These are phyloP conservation scores for Penicillium brasilianum DNA, from an alignment of 2,329 filamentous ascomycete genomes.

Conservation along the genomic window DNA sequence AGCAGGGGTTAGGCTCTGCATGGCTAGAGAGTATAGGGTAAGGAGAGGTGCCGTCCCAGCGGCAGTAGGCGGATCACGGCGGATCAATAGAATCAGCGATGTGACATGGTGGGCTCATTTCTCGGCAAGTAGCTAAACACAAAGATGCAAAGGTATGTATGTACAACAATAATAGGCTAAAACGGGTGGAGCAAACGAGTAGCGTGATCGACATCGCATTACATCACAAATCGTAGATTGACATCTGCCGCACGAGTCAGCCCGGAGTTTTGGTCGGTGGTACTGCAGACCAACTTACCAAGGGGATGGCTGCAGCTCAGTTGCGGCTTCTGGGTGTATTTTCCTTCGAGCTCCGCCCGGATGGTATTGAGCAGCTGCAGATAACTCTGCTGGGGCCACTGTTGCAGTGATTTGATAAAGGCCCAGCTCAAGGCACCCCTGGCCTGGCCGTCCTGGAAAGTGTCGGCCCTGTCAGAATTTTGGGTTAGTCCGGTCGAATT, in stretches of 20 bases:
- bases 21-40: background rate
- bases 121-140: constrained; percentile 1
- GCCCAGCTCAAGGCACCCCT: constrained; percentile 98
- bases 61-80: background rate
- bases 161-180: background rate
- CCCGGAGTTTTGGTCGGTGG: constrained; percentile 6
- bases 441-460: constrained; percentile 83
- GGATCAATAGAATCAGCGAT: background rate
- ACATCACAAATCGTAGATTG: constrained; percentile 71
- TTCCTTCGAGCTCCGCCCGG: constrained; percentile 81
- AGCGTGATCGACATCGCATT: constrained; percentile 50
- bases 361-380: constrained; percentile 93
- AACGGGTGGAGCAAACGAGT: background rate
- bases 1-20: background rate
- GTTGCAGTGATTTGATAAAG: constrained; percentile 86
- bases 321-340: constrained; percentile 95
- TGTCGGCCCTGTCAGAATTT: constrained; percentile 71
- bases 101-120: constrained; percentile 20
- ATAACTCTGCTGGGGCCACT: constrained; percentile 93
- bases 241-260: constrained; percentile 56
- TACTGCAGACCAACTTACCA: constrained; percentile 63
- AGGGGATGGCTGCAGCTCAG: constrained; percentile 94
- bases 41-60: background rate
- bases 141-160: constrained; percentile 16
- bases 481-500: constrained; percentile 1